These are phyloP conservation scores for Phaeolepiota aurea DNA, from an alignment of 768 basidiomycete genomes.

Conservation along the genomic window DNA sequence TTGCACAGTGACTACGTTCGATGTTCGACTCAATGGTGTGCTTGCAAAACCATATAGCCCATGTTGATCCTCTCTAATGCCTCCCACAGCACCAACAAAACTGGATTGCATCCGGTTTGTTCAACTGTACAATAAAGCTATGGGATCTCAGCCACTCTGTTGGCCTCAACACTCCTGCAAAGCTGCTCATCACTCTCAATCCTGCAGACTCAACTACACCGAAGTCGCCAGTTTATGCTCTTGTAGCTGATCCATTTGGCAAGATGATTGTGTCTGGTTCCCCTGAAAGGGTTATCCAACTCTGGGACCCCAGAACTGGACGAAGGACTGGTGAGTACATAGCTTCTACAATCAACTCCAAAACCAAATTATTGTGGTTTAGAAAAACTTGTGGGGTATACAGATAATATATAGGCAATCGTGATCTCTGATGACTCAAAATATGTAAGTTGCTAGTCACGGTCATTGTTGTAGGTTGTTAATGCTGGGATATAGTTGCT, in stretches of 20 bases:
- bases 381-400: slow-evolving; percentile 90
- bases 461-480: slow-evolving; percentile 4
- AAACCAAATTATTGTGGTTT: slow-evolving; percentile 4
- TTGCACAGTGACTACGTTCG: slow-evolving; percentile 83
- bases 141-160: slow-evolving; percentile 69
- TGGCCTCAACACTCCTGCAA: slow-evolving; percentile 7
- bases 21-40: slow-evolving; percentile 66
- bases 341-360: not conserved
- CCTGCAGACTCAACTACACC: slow-evolving; percentile 59
- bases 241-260: slow-evolving; percentile 75
- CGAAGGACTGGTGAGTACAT: slow-evolving; percentile 44
- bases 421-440: slow-evolving; percentile 83
- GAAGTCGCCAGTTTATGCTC: slow-evolving; percentile 70
- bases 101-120: slow-evolving; percentile 91
- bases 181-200: slow-evolving; percentile 55
- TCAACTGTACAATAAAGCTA: slow-evolving; percentile 88
- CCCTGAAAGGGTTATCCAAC: slow-evolving; percentile 81
- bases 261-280: slow-evolving; percentile 81
- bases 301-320: slow-evolving; percentile 91
- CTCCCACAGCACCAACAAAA: slow-evolving; percentile 58
- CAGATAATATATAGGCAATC: slow-evolving; percentile 92
- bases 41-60: slow-evolving; percentile 1
- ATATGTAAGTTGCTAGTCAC: slow-evolving; percentile 59
- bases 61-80: slow-evolving; percentile 7
- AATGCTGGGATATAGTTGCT: slow-evolving; percentile 44